Base-by-base conservation (phyloP, 495 filamentous ascomycete species). In the Xylaria intraflava region DNA sequence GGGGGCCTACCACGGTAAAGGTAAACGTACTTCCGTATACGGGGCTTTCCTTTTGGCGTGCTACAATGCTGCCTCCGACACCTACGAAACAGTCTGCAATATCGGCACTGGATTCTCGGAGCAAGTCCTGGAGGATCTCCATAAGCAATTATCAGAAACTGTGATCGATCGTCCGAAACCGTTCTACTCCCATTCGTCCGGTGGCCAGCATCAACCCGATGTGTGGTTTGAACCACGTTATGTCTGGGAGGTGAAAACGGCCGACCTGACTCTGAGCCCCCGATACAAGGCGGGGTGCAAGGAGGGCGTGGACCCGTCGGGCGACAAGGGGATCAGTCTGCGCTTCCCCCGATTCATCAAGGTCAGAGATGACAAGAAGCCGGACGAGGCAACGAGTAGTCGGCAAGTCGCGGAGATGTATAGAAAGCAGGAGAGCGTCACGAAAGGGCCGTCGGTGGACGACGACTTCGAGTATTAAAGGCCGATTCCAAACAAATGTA, bases 41-140 rank as follows among this genome's bases (percentile, higher is more conserved):
- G 93, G 93, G 49, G 89, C 93, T 23, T 98, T 97, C 78, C 78
- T 96, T 12, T 76, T 98, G 0, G 94, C 91, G 1, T 95, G 91
- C 68, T 96, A 94, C 75, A 96, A 96, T 70, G 67, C 84, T 2
- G 74, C 66, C 36, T 78, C 73, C 12, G 86, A 98, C 49, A 83
- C 69, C 9, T 97, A 90, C 70, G 94, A 98, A 69, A 93, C 88
- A 0, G 85, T 97, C 22, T 98, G 94, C 79, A 98, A 98, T 66
- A 96, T 98, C 59, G 93, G 93, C 53, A 98, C 93, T 2, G 93
- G 93, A 1, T 98, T 98, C 69, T 92, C 86, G 3, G 93, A 98
- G 70, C 85, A 79, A 2, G 74, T 87, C 3, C 82, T 98, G 3
- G 86, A 94, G 61, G 86, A 90, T 42, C 73, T 97, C 9, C 84